Conservation (phyloP, 1,139 yeast species). For the Candida sp. region DNA sequence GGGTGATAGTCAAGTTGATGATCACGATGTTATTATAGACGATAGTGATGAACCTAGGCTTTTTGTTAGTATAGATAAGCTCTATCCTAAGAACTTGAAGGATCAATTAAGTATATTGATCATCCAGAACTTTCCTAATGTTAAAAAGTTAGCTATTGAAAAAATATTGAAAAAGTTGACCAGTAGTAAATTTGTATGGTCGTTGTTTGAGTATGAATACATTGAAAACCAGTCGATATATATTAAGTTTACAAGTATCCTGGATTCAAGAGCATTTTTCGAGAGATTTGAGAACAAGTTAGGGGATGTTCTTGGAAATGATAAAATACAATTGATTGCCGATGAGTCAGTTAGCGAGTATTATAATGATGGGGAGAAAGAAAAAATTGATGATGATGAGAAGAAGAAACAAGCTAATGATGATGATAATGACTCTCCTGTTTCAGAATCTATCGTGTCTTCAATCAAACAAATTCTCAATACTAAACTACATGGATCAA, state of each 20-base stretch:
- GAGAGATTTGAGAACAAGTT: not conserved
- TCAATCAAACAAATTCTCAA: slow-evolving; percentile 16
- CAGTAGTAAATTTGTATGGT: slow-evolving; percentile 19
- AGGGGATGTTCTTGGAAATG: not conserved
- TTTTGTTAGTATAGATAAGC: slow-evolving; percentile 20
- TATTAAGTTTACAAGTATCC: slow-evolving; percentile 20
- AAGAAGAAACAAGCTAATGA: not conserved
- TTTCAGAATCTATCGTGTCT: slow-evolving; percentile 5
- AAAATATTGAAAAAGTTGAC: slow-evolving; percentile 16
- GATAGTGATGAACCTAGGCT: slow-evolving; percentile 11
- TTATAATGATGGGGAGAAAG: not conserved
- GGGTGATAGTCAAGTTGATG: slow-evolving; percentile 1
- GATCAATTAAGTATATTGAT: slow-evolving; percentile 37
- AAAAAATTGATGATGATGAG: not conserved
- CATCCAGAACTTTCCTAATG: slow-evolving; percentile 30
- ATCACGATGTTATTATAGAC: slow-evolving; percentile 3
- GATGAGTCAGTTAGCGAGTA: slow-evolving; percentile 3
- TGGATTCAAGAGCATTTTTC: slow-evolving; percentile 5
- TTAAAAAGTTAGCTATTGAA: slow-evolving; percentile 28
- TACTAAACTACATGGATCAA: slow-evolving; percentile 14
- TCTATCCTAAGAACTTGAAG: slow-evolving; percentile 28
- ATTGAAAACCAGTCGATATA: slow-evolving; percentile 24
- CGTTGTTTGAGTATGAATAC: slow-evolving; percentile 23
- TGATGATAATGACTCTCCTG: slow-evolving; percentile 3
- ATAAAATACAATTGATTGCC: slow-evolving; percentile 3